Evolutionary conservation across 2,329 filamentous ascomycete species (phyloP).

Genomic region (Biscogniauxia mediterranea): DNA sequence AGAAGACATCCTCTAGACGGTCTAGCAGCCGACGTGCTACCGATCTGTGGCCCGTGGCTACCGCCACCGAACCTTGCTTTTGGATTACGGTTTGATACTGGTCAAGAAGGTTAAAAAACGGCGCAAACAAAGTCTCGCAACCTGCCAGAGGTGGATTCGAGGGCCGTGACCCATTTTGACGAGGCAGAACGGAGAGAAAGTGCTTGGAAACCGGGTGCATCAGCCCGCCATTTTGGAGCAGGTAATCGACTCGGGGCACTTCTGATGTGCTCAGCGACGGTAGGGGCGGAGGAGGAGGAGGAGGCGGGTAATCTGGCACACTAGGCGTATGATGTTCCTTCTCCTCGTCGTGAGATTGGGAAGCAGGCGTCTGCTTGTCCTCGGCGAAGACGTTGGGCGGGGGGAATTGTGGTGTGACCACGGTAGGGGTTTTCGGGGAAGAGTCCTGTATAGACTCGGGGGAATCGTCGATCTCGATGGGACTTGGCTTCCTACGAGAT

Average conservation of each 20-base stretch:
- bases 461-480: conserved; percentile 48
- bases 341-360: conserved; percentile 36
- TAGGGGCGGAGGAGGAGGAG: conserved; percentile 64
- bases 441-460: conserved; percentile 51
- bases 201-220: conserved; percentile 68
- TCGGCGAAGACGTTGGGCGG: conserved; percentile 41
- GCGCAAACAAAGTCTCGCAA: conserved; percentile 74
- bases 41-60: conserved; percentile 91
- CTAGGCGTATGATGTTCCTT: conserved; percentile 40
- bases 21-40: conserved; percentile 89
- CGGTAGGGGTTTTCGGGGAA: conserved; percentile 60
- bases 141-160: conserved; percentile 65
- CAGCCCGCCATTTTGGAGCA: conserved; percentile 85
- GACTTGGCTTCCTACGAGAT: conserved; percentile 29
- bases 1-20: conserved; percentile 90
- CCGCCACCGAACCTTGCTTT: conserved; percentile 85
- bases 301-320: conserved; percentile 43
- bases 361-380: conserved; percentile 37
- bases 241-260: conserved; percentile 83
- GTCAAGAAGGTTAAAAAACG: conserved; percentile 78
- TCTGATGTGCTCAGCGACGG: conserved; percentile 70
- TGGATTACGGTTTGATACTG: conserved; percentile 80
- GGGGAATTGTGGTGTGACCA: conserved; percentile 50
- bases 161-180: conserved; percentile 53
- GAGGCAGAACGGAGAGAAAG: conserved; percentile 65